Conservation (phyloP, 306 rosid species). For the Ammopiptanthus mongolicus region DNA sequence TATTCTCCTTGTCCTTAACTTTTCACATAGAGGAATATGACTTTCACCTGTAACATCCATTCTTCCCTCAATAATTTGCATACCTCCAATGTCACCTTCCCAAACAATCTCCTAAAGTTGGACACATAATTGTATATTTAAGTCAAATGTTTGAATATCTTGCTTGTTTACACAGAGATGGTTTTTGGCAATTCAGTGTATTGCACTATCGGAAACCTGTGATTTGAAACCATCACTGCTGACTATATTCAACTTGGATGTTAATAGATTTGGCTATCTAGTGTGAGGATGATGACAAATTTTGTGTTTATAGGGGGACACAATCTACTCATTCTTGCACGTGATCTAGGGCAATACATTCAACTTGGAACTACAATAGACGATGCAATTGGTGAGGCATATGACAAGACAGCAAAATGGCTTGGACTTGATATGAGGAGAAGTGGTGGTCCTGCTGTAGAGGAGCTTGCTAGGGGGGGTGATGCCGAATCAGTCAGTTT, state of each 20-base stretch:
- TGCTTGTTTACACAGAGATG: neutral
- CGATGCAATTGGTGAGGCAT: conserved; percentile 97
- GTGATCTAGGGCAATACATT: conserved; percentile 78
- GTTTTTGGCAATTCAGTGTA: neutral
- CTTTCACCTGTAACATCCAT: neutral
- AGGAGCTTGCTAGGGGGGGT: conserved; percentile 88
- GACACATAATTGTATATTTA: neutral
- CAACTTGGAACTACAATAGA: conserved; percentile 98
- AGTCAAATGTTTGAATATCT: neutral
- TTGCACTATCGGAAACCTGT: neutral
- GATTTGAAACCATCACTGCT: neutral
- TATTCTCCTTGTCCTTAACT: neutral
- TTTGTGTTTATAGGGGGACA: conserved; percentile 65
- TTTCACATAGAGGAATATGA: neutral
- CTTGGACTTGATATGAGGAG: conserved; percentile 94
- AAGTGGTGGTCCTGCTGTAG: conserved; percentile 98
- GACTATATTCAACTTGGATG: neutral
- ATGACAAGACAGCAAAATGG: conserved; percentile 97
- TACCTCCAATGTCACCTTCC: neutral
- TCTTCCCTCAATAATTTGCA: neutral
- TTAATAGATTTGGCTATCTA: conserved; percentile 4
- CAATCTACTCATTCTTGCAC: conserved; percentile 80
- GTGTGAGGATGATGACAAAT: conserved; percentile 5
- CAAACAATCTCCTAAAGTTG: neutral
- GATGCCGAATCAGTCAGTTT: conserved; percentile 66